A percentile compares a stretch with the other conserved stretches of the same genome.
phyloP scores from a whole-genome alignment of 2,329 filamentous ascomycete genomes.

The Aureobasidium sp. region DNA sequence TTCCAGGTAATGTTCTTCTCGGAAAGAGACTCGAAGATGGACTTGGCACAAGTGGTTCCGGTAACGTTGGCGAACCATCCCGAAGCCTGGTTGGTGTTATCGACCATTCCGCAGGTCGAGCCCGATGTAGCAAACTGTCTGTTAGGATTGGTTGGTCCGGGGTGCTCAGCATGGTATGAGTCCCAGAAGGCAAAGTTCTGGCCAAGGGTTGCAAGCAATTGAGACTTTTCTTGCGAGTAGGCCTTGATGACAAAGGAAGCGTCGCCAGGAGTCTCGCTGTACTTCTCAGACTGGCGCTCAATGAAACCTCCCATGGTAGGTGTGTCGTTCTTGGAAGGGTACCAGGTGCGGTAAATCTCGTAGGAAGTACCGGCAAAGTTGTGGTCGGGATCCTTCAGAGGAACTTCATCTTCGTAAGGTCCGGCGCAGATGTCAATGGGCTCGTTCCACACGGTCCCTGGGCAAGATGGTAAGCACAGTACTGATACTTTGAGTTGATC shows the following conservation, averaged over 20 bases:
- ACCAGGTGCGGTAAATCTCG: slow-evolving; percentile 35
- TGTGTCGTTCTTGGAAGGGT: slow-evolving; percentile 30
- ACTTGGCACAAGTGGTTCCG: slow-evolving; percentile 30
- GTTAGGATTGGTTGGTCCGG: slow-evolving; percentile 37
- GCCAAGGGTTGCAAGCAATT: slow-evolving; percentile 30
- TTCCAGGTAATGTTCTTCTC: slow-evolving; percentile 34
- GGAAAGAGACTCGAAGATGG: slow-evolving; percentile 34
- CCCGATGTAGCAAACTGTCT: slow-evolving; percentile 35
- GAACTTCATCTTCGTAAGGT: slow-evolving; percentile 33
- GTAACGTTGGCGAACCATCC: slow-evolving; percentile 30
- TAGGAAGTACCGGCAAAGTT: slow-evolving; percentile 25
- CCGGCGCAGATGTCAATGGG: slow-evolving; percentile 31
- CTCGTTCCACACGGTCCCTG: slow-evolving; percentile 30
- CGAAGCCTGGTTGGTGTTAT: slow-evolving; percentile 29
- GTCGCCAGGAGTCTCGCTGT: slow-evolving; percentile 31
- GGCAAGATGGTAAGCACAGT: background rate
- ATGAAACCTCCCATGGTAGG: slow-evolving; percentile 35
- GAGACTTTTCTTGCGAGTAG: slow-evolving; percentile 31
- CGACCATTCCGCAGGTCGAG: slow-evolving; percentile 30
- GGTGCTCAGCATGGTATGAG: slow-evolving; percentile 33
- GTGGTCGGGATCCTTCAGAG: slow-evolving; percentile 32
- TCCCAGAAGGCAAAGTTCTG: slow-evolving; percentile 36
- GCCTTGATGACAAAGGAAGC: slow-evolving; percentile 34
- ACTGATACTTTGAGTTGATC: no score
- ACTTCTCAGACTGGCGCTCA: slow-evolving; percentile 34